Base-by-base conservation (phyloP, 169 alveolate species). In the Plasmodium adleri region DNA sequence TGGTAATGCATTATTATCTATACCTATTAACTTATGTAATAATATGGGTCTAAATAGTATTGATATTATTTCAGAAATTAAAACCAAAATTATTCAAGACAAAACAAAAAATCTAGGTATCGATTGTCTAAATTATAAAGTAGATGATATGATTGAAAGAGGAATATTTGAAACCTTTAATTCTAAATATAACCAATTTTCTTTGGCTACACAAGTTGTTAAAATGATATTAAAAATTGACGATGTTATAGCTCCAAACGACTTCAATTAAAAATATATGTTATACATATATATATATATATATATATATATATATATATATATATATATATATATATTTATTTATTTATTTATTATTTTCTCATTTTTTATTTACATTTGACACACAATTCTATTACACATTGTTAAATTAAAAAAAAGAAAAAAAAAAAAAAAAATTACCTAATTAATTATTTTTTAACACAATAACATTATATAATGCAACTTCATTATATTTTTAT, bases 171-270 rank as follows among this genome's bases (percentile, higher is more conserved):
- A 99, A 90, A 95, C 99, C 6, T 96, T 96, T 54, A 94, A 96
- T 49, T 97, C 99, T 12, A 99, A 99, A 95, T 95, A 92, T 59
- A 97, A 98, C 72, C 99, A 99, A 88, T 90, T 98, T 47, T 96
- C 98, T 72, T 96, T 98, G 56, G 99, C 99, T 17, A 98, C 99
- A 1, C 99, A 99, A 95, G 99, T 98, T 8, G 99, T 98, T 60
- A 99, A 98, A 93, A 99, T 99, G 99, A 99, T 99, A 72, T 93
- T 99, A 32, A 99, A 99, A 91, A 99, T 98, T 56, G 99, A 98
- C 92, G 99, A 99, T 92, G 99, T 98, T 58, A 98, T 98, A 68
- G 85, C 92, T 17, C 92, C 92, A 10, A 86, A 86, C n/a, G 92
- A 86, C 54, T 86, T 72, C 20, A 72, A 70, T 58, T 86, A 72